Evolutionary conservation across 176 grass and related monocot genomes (phyloP).

Genomic region (Bolboschoenus planiculmis): DNA sequence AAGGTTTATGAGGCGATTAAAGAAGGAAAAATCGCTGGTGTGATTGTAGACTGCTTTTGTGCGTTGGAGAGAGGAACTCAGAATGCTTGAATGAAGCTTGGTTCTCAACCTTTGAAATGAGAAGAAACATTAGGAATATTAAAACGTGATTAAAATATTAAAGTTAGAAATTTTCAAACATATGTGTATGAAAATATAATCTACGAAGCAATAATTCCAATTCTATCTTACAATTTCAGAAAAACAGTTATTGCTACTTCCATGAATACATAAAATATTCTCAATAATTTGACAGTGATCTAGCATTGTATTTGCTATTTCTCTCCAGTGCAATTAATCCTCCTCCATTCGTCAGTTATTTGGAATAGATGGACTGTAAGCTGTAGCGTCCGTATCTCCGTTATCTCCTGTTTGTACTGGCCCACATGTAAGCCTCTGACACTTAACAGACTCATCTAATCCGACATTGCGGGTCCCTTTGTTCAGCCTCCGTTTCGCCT

Average conservation of each 20-base stretch:
- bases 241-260: not conserved
- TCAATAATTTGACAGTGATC: not conserved
- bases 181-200: no score
- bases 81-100: not conserved
- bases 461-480: not conserved
- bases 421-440: no score
- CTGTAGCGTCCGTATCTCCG: no score
- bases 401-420: no score
- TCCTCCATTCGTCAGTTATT: no score
- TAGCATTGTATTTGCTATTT: not conserved
- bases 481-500: not conserved
- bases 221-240: no score
- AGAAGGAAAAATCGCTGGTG: conserved; percentile 52
- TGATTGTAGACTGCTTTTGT: conserved; percentile 55
- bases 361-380: no score
- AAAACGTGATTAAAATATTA: not conserved
- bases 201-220: no score
- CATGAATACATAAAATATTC: not conserved
- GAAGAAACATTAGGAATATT: no score
- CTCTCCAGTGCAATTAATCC: no score
- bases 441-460: not conserved
- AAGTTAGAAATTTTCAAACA: not conserved
- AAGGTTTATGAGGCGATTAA: conserved; percentile 77
- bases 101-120: no score
- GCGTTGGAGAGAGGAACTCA: conserved; percentile 49